Evolutionary conservation across 352 stramenopile species (phyloP), one percentile per base, ranked within the genome.

Genomic region (Phytophthora kernoviae): DNA sequence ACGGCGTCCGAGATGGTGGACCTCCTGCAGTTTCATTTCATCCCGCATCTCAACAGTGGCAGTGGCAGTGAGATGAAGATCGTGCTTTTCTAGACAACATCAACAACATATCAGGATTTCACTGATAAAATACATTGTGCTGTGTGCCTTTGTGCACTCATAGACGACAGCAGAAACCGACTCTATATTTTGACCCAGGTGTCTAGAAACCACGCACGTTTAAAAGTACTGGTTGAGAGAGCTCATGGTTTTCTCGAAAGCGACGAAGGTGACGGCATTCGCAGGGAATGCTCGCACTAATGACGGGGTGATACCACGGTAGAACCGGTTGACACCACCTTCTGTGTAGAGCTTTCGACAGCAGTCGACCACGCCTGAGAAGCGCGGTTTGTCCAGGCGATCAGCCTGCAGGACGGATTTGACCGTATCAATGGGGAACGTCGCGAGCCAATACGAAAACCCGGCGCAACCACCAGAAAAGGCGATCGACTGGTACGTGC

Each of bases 381-480:
- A 94, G n/a, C 70, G 74, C 27, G 81, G 84, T 5, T 82, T 84
- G 53, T 90, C 73, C 9, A 94, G 70, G 11, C 79, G 67, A 56
- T 94, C 86, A 17, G 83, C 80, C 48, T 94, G 84, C 46, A 93
- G 86, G 15, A 93, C 83, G 2, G 83, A 93, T 69, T 94, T 93
- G 54, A 94, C 74, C 41, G 86, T 94, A 55, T 92, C 84, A 9
- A 94, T 69, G 1, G 86, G 86, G 46, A 93, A 94, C 30, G 88
- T 76, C 37, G 88, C 80, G 44, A 88, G 53, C 86, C 86, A 94
- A 66, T 91, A 94, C 77, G 90, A 88, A 62, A 94, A 89, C 27
- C 86, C 86, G 10, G 86, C 86, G 50, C 77, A 89, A 15, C 84
- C 86, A 15, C 86, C 86, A 4, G 86, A 81, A 32, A 78, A 68